These are phyloP conservation scores for Calonectria honghensis DNA, from an alignment of 2,329 filamentous ascomycete genomes.

Conservation along the genomic window DNA sequence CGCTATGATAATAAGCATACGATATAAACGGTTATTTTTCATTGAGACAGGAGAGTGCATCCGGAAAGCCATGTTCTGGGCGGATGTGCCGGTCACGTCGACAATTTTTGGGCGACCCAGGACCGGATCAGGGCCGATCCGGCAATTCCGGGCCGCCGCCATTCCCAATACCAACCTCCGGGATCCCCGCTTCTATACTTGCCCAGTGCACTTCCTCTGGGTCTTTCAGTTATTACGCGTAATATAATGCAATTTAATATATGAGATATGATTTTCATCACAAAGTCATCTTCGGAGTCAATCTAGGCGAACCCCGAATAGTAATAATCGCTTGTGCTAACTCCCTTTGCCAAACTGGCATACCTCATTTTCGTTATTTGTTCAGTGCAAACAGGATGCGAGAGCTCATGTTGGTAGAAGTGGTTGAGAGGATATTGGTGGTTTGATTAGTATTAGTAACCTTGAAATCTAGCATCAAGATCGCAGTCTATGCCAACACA, in stretches of 20 bases:
- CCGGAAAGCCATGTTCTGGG: not conserved
- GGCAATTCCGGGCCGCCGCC: conserved; percentile 29
- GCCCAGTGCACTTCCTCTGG: not conserved
- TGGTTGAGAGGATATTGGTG: not conserved
- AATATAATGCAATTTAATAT: too few relatives aligned
- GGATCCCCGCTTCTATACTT: conserved; percentile 1
- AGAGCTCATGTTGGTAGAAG: not conserved
- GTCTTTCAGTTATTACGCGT: not conserved
- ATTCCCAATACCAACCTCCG: conserved; percentile 1
- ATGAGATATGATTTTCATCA: not conserved
- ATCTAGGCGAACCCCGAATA: not conserved
- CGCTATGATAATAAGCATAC: too few relatives aligned
- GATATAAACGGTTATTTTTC: too few relatives aligned
- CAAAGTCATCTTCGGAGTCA: not conserved
- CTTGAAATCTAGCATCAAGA: too few relatives aligned
- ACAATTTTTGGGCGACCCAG: not conserved
- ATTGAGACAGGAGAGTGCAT: not conserved
- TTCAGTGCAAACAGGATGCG: not conserved
- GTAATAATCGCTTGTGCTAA: not conserved
- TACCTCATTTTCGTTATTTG: not conserved
- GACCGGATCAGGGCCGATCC: not conserved
- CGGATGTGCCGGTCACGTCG: conserved; percentile 10
- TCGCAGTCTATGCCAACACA: too few relatives aligned
- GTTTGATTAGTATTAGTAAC: not conserved
- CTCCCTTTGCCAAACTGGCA: not conserved